These are phyloP conservation scores for Linderniella brevidens DNA, from an alignment of 257 asterid genomes.

Conservation along the genomic window DNA sequence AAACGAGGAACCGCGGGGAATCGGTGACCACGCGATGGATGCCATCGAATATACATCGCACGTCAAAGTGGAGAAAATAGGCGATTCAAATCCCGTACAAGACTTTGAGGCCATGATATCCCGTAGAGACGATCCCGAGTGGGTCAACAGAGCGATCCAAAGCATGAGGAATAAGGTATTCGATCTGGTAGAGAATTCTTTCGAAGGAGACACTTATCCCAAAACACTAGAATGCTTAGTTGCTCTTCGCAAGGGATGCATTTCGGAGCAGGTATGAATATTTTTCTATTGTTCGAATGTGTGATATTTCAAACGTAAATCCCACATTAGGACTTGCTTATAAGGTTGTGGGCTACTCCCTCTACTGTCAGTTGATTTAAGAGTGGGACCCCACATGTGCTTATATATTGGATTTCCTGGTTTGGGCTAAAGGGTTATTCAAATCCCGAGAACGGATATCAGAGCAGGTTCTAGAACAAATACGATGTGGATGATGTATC, in stretches of 20 bases:
- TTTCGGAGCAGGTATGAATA: slow-evolving; percentile 55
- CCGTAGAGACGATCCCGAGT: slow-evolving; percentile 69
- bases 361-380: no score
- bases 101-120: slow-evolving; percentile 85
- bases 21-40: slow-evolving; percentile 34
- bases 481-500: no score
- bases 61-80: slow-evolving; percentile 45
- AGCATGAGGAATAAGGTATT: slow-evolving; percentile 50
- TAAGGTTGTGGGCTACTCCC: no score
- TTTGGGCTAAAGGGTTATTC: no score
- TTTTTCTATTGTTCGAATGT: neutral
- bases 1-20: slow-evolving; percentile 42
- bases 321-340: no score
- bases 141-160: slow-evolving; percentile 66
- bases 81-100: slow-evolving; percentile 53
- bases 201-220: slow-evolving; percentile 36
- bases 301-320: neutral
- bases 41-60: slow-evolving; percentile 30
- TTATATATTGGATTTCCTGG: no score
- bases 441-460: no score
- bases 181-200: slow-evolving; percentile 50
- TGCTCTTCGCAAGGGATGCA: slow-evolving; percentile 82
- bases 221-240: slow-evolving; percentile 54
- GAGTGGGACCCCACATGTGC: no score
- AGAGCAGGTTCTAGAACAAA: no score